Percentiles rank a stretch among this genome's conserved stretches.
phyloP scores from a whole-genome alignment of 1,139 yeast species.

The Protomyces macrosporus region DNA sequence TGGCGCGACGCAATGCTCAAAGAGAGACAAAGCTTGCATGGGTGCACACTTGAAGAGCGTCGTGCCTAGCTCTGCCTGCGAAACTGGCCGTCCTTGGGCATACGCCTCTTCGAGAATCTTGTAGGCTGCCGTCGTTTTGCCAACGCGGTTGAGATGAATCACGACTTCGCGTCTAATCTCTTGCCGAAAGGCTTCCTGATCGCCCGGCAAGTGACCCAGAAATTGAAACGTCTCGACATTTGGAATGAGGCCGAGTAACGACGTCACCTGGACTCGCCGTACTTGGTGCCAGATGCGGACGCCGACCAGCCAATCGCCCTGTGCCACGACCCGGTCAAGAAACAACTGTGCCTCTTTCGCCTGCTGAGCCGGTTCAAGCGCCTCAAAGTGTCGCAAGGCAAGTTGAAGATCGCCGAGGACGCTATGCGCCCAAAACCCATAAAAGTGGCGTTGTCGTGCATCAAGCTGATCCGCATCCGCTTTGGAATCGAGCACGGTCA shows the following conservation, averaged over 20 bases:
- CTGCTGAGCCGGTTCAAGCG: background rate
- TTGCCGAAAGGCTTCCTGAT: background rate
- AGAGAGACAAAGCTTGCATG: background rate
- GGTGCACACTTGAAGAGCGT: background rate
- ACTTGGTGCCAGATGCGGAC: conserved; percentile 8
- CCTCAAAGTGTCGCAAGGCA: conserved; percentile 1
- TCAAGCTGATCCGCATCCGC: conserved; percentile 3
- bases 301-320: conserved; percentile 16
- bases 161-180: conserved; percentile 1
- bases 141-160: conserved; percentile 7
- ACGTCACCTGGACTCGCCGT: background rate
- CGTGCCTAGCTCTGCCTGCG: background rate
- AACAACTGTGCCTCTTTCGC: background rate
- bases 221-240: conserved; percentile 16
- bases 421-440: conserved; percentile 22
- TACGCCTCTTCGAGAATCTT: background rate
- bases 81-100: background rate
- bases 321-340: conserved; percentile 1
- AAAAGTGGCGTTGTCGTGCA: conserved; percentile 14
- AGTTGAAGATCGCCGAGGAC: conserved; percentile 4
- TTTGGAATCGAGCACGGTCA: conserved; percentile 14
- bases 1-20: background rate
- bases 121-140: background rate
- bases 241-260: conserved; percentile 11
- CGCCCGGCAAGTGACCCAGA: background rate